Conservation (phyloP, 2,329 filamentous ascomycete species). For the Aplosporella prunicola region DNA sequence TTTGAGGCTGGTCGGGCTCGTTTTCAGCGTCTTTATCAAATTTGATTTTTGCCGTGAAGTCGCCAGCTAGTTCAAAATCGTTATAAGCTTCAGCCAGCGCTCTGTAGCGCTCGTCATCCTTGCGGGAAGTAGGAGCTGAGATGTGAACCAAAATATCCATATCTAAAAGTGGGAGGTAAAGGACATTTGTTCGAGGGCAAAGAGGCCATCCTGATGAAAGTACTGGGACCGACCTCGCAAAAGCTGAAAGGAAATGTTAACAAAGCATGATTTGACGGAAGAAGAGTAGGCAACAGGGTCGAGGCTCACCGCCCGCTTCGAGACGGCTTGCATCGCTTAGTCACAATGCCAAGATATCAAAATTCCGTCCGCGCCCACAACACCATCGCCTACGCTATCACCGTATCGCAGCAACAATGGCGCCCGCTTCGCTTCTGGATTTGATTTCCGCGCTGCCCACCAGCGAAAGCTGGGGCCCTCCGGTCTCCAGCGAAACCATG, state of each 20-base stretch:
- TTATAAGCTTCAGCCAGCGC: slow-evolving; percentile 33
- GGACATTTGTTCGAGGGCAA: not conserved
- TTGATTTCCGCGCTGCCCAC: slow-evolving; percentile 38
- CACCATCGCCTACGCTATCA: slow-evolving; percentile 7
- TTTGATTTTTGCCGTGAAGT: no score
- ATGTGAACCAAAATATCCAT: slow-evolving; percentile 39
- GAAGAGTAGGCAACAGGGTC: not conserved
- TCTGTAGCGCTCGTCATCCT: slow-evolving; percentile 33
- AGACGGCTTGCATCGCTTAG: slow-evolving; percentile 10
- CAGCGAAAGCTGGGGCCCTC: slow-evolving; percentile 64
- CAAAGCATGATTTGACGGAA: not conserved
- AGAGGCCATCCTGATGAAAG: not conserved
- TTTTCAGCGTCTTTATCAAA: no score
- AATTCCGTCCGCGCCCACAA: slow-evolving; percentile 7
- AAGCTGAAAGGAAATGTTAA: no score
- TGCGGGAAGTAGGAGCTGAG: slow-evolving; percentile 32
- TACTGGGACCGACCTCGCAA: no score
- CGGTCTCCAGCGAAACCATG: slow-evolving; percentile 73
- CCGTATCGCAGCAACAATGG: slow-evolving; percentile 28
- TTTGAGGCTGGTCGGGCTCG: no score
- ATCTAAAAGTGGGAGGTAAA: slow-evolving; percentile 12
- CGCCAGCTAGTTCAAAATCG: slow-evolving; percentile 27
- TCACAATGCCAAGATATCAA: slow-evolving; percentile 11
- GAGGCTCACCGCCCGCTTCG: no score
- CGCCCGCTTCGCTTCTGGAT: slow-evolving; percentile 38